Evolutionary conservation across 2,329 filamentous ascomycete species (phyloP).

Genomic region (Diaporthe helianthi): DNA sequence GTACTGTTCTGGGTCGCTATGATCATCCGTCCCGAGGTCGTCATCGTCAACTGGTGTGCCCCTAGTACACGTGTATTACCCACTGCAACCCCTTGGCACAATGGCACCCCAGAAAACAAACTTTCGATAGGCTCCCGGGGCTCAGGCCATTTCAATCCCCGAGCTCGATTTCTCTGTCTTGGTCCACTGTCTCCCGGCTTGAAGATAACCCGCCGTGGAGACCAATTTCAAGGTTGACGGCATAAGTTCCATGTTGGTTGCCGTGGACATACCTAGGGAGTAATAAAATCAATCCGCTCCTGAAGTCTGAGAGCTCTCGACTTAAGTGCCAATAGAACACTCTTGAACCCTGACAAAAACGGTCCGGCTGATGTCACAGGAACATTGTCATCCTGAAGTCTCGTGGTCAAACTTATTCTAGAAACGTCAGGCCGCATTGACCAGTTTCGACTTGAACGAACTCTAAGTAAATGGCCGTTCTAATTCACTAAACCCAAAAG

Average conservation of each 20-base stretch:
- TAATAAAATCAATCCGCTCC: too few relatives aligned
- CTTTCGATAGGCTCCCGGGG: slow-evolving; percentile 13
- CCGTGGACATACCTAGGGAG: background rate
- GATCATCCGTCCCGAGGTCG: background rate
- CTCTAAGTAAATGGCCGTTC: slow-evolving; percentile 23
- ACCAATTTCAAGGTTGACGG: background rate
- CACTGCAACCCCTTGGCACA: slow-evolving; percentile 5
- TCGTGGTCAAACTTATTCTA: slow-evolving; percentile 24
- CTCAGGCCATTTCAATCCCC: background rate
- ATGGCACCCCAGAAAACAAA: slow-evolving; percentile 17
- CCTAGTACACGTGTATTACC: background rate
- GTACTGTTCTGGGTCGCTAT: background rate
- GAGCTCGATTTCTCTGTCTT: background rate
- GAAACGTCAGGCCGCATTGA: slow-evolving; percentile 10
- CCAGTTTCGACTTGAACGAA: slow-evolving; percentile 25
- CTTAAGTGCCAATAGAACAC: background rate
- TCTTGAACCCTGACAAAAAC: background rate
- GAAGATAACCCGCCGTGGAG: slow-evolving; percentile 9
- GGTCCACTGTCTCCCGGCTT: background rate
- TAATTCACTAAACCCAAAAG: slow-evolving; percentile 16
- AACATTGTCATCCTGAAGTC: background rate
- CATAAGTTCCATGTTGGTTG: too few relatives aligned
- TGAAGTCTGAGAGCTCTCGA: too few relatives aligned
- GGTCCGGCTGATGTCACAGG: slow-evolving; percentile 1
- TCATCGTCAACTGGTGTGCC: slow-evolving; percentile 10